Evolutionary conservation across 768 basidiomycete genomes (phyloP), one percentile per base, ranked within the genome.

Genomic region (Lentinus tigrinus): DNA sequence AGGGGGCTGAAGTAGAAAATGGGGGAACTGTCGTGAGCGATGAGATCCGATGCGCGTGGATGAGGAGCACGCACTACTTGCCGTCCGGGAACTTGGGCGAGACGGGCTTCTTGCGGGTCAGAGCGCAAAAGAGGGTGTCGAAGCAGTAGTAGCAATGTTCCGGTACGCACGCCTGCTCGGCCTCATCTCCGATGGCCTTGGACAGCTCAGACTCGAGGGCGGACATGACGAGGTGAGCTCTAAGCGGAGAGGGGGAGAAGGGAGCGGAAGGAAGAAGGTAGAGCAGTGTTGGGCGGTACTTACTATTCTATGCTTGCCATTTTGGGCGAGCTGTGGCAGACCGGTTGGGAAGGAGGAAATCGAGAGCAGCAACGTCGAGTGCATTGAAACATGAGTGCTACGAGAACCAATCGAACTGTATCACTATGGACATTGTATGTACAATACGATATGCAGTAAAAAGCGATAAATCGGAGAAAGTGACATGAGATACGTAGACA

Each of bases 121-220:
- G 82, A n/a, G 83, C 78, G 69, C 89, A 92, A 71, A 88, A 91
- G 54, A 93, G 77, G 28, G 87, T 75, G 68, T 93, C 91, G 69
- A 92, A 94, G 44, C 89, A 89, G 70, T 89, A 81, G 69, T 85
- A 92, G 68, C 88, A 89, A 70, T 94, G 91, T 64, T 90, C 85
- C 34, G 79, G 81, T 17, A 74, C 79, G 77, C 91, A 93, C 64
- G 77, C 75, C 59, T 70, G 68, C 56, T 75, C 77, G 67, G 72
- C 66, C 61, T 74, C 78, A 65, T 73, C 68, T 63, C 67, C 67
- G 64, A 60, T 62, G 60, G 74, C 75, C 64, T 75, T 72, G 65
- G 73, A 71, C 62, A 80, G 81, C 71, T 82, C 72, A 47, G 79
- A 75, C 43, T 81, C 83, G 66, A 81, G 48, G 59, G 61, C 52